A percentile compares a stretch with the other conserved stretches of the same genome.
Conservation (phyloP, 257 asterid species). For the Salvia rosmarinus region DNA sequence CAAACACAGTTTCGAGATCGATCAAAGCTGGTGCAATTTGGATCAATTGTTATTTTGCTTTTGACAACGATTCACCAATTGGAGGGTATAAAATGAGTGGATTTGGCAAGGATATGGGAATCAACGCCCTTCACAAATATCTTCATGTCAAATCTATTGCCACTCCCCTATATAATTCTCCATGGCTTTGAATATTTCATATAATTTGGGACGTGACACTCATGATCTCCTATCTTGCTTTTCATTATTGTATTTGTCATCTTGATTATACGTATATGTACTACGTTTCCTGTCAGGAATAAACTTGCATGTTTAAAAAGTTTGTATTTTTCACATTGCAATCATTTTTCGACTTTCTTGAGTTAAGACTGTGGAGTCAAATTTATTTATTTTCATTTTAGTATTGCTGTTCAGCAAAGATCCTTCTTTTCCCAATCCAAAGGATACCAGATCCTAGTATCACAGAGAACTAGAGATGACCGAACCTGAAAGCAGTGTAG, state of each 20-base stretch:
- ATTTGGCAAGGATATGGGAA: constrained; percentile 69
- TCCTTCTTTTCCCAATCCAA: no score
- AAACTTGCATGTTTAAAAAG: not conserved
- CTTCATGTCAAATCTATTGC: constrained; percentile 65
- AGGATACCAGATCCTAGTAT: no score
- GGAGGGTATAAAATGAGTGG: constrained; percentile 86
- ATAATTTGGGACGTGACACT: not conserved
- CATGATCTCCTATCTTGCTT: not conserved
- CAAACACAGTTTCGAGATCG: constrained; percentile 81
- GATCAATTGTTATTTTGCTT: constrained; percentile 77
- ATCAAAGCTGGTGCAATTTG: constrained; percentile 64
- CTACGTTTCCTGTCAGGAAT: not conserved
- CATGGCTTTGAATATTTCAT: no score
- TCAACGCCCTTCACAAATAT: constrained; percentile 62
- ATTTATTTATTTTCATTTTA: no score
- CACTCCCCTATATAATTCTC: constrained; percentile 68
- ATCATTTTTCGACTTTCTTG: not conserved
- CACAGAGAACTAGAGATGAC: no score
- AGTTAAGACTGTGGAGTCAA: no score
- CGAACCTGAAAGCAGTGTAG: no score
- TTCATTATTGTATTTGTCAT: constrained; percentile 1
- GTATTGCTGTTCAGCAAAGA: no score
- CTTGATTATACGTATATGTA: not conserved
- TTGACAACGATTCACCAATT: constrained; percentile 54
- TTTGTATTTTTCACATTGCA: not conserved